Evolutionary conservation across 169 alveolate genomes (phyloP), one percentile per base, ranked within the genome.

Genomic region (Plasmodium relictum): DNA sequence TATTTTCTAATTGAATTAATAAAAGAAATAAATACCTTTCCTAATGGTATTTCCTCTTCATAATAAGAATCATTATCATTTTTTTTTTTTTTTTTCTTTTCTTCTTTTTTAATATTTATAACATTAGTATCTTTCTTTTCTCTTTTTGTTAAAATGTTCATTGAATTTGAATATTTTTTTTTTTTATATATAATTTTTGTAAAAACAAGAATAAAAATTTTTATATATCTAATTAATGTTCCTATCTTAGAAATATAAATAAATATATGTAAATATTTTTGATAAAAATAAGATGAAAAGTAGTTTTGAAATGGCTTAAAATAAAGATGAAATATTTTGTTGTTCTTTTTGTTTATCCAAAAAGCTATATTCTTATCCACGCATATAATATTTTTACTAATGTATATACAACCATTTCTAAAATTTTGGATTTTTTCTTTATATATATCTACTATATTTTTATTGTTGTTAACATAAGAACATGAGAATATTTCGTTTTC

Each of bases 201-300:
- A 56, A 80, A 80, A 16, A 80, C 90, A 7, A 20, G 41, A 39
- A 68, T 72, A 56, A 80, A 80, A 16, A 31, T 44, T 58, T 80
- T 68, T 14, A 80, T 59, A 42, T 80, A 80, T 22, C 90, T 52
- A 24, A 80, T 66, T n/a, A 80, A 16, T 5, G 83, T 66, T n/a
- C 90, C 90, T 0, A 80, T 59, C 24, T 56, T 66, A 3, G 90
- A 52, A 58, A 80, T 66, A 12, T 66, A 80, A 16, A 66, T 16
- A 70, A 80, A 65, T 56, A 80, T 39, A 31, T 80, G 90, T 6
- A 80, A 20, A 44, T 80, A 80, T 26, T 66, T 80, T 59, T 80
- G 90, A 59, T 80, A 80, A 56, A 66, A 80, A 1, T 45, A 7
- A 7, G 90, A 52, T 22, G 73, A 65, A 56, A 80, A 80, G 14